Percentiles rank a stretch among this genome's conserved stretches.
Conservation (phyloP, 1,284 basidiomycete genomes). For the Cutaneotrichosporon spelunceum region DNA sequence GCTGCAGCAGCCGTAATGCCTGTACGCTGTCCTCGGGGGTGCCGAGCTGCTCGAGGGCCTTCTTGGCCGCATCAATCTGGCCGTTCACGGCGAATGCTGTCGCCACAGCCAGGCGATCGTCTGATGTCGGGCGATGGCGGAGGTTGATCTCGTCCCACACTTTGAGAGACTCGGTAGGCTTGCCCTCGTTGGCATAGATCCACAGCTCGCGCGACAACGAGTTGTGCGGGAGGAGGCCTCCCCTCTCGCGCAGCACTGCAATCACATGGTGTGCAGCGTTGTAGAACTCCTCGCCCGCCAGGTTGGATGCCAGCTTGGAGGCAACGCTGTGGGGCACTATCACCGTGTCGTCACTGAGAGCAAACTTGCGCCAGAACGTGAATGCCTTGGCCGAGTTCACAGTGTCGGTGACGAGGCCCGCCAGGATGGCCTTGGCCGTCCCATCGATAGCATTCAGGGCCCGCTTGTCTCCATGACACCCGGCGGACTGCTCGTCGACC, state of each 20-base stretch:
- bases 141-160: conserved; percentile 15
- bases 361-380: conserved; percentile 9
- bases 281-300: neutral
- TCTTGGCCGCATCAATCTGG: conserved; percentile 3
- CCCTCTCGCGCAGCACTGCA: conserved; percentile 10
- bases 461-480: neutral
- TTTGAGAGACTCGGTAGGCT: conserved; percentile 2
- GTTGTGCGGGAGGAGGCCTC: conserved; percentile 13
- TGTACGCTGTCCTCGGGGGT: conserved; percentile 5
- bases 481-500: neutral
- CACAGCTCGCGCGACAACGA: conserved; percentile 18
- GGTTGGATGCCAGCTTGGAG: conserved; percentile 14
- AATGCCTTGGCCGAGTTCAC: conserved; percentile 1
- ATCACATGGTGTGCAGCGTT: conserved; percentile 14
- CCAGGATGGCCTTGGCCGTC: neutral
- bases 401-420: neutral
- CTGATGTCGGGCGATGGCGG: conserved; percentile 11
- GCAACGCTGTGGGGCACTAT: conserved; percentile 9
- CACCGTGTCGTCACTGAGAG: conserved; percentile 15
- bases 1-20: conserved; percentile 25
- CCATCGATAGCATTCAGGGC: neutral
- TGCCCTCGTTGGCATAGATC: conserved; percentile 16
- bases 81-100: conserved; percentile 12
- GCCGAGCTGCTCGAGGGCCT: conserved; percentile 3
- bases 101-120: conserved; percentile 10